These are phyloP conservation scores for Alectoria sarmentosa DNA, from an alignment of 495 filamentous ascomycete genomes.

Conservation along the genomic window DNA sequence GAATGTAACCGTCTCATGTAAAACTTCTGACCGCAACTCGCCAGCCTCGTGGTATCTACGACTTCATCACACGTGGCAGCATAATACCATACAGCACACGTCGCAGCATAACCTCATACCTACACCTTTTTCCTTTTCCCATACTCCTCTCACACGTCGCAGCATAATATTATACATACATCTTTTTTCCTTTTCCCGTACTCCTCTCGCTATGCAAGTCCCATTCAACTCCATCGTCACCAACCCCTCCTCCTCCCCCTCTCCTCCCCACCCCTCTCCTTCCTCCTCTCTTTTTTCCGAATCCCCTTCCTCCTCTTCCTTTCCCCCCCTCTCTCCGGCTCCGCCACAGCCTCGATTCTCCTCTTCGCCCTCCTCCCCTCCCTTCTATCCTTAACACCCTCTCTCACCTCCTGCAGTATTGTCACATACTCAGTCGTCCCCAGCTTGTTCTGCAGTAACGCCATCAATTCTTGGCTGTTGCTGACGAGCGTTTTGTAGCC, in stretches of 20 bases:
- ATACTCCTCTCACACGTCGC: background rate
- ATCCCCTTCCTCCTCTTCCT: constrained; percentile 83
- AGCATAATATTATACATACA: background rate
- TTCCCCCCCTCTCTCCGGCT: constrained; percentile 68
- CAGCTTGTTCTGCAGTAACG: constrained; percentile 69
- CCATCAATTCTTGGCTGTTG: constrained; percentile 65
- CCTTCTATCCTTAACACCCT: constrained; percentile 59
- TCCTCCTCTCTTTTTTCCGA: constrained; percentile 74
- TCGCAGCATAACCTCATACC: too few species aligned
- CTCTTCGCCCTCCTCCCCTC: constrained; percentile 71
- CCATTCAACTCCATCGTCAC: constrained; percentile 28
- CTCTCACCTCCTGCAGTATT: constrained; percentile 58
- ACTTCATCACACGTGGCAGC: background rate
- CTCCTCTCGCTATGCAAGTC: background rate
- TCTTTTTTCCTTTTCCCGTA: background rate
- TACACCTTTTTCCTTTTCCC: too few species aligned
- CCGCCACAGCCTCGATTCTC: constrained; percentile 72
- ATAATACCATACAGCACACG: background rate
- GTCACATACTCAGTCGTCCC: constrained; percentile 72
- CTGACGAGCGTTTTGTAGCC: constrained; percentile 58
- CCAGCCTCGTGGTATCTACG: background rate
- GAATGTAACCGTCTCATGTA: background rate
- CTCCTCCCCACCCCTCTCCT: constrained; percentile 63
- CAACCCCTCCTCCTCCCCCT: constrained; percentile 64
- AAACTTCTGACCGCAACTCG: background rate